These are phyloP conservation scores for Trebouxia gelatinosa DNA, from an alignment of 163 green algal genomes.

Conservation along the genomic window DNA sequence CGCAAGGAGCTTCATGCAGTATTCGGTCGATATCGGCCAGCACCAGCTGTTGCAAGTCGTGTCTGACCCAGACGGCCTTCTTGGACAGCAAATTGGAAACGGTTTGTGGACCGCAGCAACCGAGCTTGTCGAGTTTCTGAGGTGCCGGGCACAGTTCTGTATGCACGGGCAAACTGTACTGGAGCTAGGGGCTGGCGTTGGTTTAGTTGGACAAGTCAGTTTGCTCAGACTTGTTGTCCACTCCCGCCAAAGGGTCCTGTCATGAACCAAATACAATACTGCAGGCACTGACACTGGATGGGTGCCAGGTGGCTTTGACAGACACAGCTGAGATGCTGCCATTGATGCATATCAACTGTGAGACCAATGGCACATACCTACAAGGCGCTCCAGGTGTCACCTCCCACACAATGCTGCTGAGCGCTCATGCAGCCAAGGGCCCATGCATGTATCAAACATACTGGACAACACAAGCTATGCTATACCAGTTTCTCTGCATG, in stretches of 20 bases:
- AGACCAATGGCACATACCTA: not conserved
- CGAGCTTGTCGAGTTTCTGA: not conserved
- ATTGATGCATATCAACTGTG: not conserved
- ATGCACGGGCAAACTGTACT: not conserved
- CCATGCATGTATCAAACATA: no score
- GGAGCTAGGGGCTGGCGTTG: constrained; percentile 2
- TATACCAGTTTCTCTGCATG: no score
- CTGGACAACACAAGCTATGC: no score
- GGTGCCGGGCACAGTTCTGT: not conserved
- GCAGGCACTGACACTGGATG: not conserved
- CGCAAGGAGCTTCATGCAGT: no score
- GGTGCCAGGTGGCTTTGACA: not conserved
- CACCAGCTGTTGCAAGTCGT: not conserved
- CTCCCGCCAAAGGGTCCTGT: no score
- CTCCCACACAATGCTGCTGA: no score
- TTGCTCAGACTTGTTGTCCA: no score
- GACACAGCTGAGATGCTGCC: not conserved
- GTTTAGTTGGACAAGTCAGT: constrained; percentile 6
- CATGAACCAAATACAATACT: not conserved
- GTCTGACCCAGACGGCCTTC: constrained; percentile 2
- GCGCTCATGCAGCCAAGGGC: no score
- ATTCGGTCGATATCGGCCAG: not conserved
- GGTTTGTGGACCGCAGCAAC: constrained; percentile 5
- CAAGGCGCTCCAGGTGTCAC: not conserved
- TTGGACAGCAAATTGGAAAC: not conserved